These are phyloP conservation scores for Ascocoryne sarcoides DNA, from an alignment of 2,329 filamentous ascomycete genomes.

Conservation along the genomic window DNA sequence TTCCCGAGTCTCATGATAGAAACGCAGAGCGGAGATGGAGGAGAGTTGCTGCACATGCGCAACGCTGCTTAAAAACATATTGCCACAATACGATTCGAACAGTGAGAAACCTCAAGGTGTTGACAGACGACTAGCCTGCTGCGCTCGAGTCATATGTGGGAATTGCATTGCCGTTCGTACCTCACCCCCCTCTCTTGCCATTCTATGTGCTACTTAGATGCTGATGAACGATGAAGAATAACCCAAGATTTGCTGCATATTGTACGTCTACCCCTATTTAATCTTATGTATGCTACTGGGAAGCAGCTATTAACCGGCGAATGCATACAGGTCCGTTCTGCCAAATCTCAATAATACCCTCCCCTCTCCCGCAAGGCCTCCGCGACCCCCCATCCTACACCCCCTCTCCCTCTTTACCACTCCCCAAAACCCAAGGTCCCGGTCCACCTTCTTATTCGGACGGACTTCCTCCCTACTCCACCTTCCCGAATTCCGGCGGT, in stretches of 20 bases:
- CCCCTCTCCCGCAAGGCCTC: conserved; percentile 54
- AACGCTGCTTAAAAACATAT: conserved; percentile 45
- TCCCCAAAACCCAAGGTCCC: conserved; percentile 21
- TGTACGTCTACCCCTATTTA: conserved; percentile 30
- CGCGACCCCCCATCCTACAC: conserved; percentile 61
- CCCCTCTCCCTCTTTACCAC: conserved; percentile 18
- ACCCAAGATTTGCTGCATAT: conserved; percentile 32
- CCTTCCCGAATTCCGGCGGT: conserved; percentile 8
- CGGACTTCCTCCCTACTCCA: conserved; percentile 20
- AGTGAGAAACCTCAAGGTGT: conserved; percentile 52
- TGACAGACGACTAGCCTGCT: conserved; percentile 59
- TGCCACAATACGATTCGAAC: conserved; percentile 42
- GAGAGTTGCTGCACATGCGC: conserved; percentile 62
- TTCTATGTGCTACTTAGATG: not conserved
- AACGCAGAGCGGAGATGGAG: conserved; percentile 12
- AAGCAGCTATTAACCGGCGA: conserved; percentile 1
- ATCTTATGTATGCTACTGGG: conserved; percentile 7
- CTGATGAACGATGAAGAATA: conserved; percentile 21
- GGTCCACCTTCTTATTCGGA: conserved; percentile 34
- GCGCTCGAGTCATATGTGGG: conserved; percentile 61
- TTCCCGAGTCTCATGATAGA: not conserved
- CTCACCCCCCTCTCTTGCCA: not conserved
- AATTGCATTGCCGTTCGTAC: conserved; percentile 56
- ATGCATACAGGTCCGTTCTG: conserved; percentile 53
- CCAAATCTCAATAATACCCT: conserved; percentile 57